Evolutionary conservation across 2,329 filamentous ascomycete species (phyloP).

Genomic region (Coniochaeta ligniaria): DNA sequence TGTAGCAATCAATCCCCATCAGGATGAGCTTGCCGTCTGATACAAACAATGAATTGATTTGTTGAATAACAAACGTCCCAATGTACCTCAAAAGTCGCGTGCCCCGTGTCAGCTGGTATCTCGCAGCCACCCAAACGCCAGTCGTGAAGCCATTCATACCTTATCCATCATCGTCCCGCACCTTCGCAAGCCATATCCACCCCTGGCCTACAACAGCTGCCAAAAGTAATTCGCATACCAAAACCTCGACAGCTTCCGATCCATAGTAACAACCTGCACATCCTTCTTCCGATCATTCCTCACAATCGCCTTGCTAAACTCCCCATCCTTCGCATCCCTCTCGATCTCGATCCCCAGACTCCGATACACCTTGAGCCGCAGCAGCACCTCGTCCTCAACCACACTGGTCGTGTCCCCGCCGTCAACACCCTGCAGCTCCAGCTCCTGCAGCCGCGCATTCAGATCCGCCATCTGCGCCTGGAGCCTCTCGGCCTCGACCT

Average conservation of each 20-base stretch:
- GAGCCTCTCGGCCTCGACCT: conserved; percentile 92
- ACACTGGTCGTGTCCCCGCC: conserved; percentile 39
- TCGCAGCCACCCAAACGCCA: neutral
- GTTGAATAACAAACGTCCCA: neutral
- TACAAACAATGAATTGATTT: neutral
- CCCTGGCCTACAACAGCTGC: conserved; percentile 62
- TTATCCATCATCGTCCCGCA: no score
- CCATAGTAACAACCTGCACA: conserved; percentile 90
- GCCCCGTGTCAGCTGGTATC: neutral
- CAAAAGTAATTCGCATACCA: conserved; percentile 97
- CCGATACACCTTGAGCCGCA: conserved; percentile 86
- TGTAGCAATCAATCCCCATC: neutral
- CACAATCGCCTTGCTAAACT: conserved; percentile 80
- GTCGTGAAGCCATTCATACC: neutral
- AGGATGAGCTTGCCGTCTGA: neutral
- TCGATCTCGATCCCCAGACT: conserved; percentile 87
- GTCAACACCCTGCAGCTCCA: conserved; percentile 83
- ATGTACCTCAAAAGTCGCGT: no score
- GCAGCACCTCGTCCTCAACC: conserved; percentile 56
- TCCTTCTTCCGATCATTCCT: conserved; percentile 82
- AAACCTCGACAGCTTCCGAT: conserved; percentile 82
- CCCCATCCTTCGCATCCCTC: conserved; percentile 62
- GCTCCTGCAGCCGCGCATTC: conserved; percentile 65
- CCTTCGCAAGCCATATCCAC: neutral
- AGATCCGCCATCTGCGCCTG: conserved; percentile 71